Conservation (phyloP, 129 eudicot genomes). For the Tagetes patula region DNA sequence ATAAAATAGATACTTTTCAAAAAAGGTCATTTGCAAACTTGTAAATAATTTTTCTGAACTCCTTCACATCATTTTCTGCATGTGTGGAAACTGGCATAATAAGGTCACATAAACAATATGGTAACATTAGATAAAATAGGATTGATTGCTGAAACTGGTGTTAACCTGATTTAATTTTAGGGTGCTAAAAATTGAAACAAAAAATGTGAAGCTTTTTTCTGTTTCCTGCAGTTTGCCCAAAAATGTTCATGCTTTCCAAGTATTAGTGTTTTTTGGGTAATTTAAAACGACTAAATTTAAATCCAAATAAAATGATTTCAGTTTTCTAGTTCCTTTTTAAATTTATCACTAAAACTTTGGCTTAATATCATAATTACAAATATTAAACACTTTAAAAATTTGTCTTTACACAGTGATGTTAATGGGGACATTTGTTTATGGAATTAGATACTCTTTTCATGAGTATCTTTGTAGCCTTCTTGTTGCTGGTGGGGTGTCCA, state of each 20-base stretch:
- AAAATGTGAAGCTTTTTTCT: background rate
- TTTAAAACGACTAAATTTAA: background rate
- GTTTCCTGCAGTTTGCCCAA: background rate
- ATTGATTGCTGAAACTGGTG: background rate
- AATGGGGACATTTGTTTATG: conserved; percentile 94
- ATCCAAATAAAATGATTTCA: background rate
- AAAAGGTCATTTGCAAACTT: background rate
- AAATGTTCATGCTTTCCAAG: background rate
- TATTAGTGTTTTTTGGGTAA: background rate
- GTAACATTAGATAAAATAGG: background rate
- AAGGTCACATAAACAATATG: background rate
- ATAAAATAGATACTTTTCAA: background rate
- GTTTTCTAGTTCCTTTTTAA: background rate
- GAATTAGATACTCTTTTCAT: conserved; percentile 72
- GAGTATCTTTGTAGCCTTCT: conserved; percentile 89
- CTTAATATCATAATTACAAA: conserved; percentile 3
- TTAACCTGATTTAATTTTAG: background rate
- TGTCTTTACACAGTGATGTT: conserved; percentile 72
- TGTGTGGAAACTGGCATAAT: background rate
- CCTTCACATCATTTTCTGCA: background rate
- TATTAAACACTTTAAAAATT: background rate
- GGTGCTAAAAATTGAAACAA: background rate
- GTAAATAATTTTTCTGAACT: background rate
- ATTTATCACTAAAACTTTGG: conserved; percentile 6
- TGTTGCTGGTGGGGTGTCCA: conserved; percentile 97